Base-by-base conservation (phyloP, 208 protist genomes). In the Crithidia sp. region DNA sequence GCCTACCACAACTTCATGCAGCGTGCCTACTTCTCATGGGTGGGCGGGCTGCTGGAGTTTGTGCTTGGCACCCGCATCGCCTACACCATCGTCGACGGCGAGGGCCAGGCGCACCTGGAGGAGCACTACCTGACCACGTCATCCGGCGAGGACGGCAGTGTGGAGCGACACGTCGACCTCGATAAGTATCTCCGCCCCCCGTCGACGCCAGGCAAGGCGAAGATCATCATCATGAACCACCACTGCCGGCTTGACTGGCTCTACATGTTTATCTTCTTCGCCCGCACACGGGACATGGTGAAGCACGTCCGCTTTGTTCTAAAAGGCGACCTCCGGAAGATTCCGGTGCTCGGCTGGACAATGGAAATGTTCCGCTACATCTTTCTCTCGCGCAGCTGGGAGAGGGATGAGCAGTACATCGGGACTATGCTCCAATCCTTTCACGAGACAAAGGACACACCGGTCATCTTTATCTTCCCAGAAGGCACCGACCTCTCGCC, bases 211-310 rank as follows among this genome's bases (percentile, higher is more conserved):
- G 90, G 89, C 5, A 91, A 89, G 72, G 77, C 81, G 55, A 97
- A 95, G 74, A 81, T 97, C 16, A 87, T 95, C 41, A 86, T 97
- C 41, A 76, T 92, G 63, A 96, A 96, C 71, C 91, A 97, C 81
- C 88, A 91, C 76, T 91, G 80, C 71, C 89, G 89, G 19, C 66
- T 96, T 19, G 94, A 96, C 61, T 96, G 78, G 78, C 56, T 91
- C 12, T 91, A 88, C 76, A 76, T 85, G 62, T 80, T 84, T 39
- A 49, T 86, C 53, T 81, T 86, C 63, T 73, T 78, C 16, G 57
- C 82, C 14, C 81, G 84, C 12, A 81, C 81, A 7, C 60, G 55
- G 19, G 14, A 10, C 10, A 64, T 87, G 19, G 39, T 61, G n/a
- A 40, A 45, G 17, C 36, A 74, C 62, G 57, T 96, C 13, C 85